Base-by-base conservation (phyloP, 345 rosid species). In the Ceriops zippeliana region DNA sequence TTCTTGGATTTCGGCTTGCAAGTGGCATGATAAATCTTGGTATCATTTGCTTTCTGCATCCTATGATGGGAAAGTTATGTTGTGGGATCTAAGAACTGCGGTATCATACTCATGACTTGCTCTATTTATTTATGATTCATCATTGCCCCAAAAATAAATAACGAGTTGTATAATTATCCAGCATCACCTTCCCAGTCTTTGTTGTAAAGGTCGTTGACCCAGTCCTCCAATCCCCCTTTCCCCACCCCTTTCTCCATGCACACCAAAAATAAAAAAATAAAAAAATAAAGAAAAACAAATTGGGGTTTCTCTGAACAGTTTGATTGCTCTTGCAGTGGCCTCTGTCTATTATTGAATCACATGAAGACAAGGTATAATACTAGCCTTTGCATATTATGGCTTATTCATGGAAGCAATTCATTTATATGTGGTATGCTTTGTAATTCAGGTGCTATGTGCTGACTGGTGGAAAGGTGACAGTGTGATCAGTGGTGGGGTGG, bases 1-100 rank as follows among this genome's bases (percentile, higher is more conserved):
- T 67, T 92, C 98, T 66, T 96, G 98, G 99, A 87, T 96, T 67
- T 89, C 98, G 0, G 83, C 96, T 28, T 90, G 96, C 90, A 92
- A 90, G 80, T 96, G 99, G 98, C 98, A 92, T 71, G 53, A 70
- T n/a, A 74, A 79, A 71, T 90, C 99, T 5, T 83, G 83, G 86
- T 83, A 85, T 76, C 99, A 96, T 79, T 83, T 92, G 62, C 88
- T 96, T 52, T 84, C 99, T 16, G 89, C 98, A 58, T 92, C 96
- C n/a, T 90, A 90, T 75, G 99, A 96, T 69, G 99, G 99, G 77
- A 92, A 92, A 86, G 84, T 96, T 68, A 96, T 92, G 98, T 75
- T 92, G 66, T 96, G 99, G 99, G 99, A 92, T 87, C 83, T 92
- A n/a, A 90, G 99, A 82, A 96, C 99, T 52, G 98, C 97, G 81